Conservation (phyloP, 495 filamentous ascomycete species). For the Aeminium ludgeri region DNA sequence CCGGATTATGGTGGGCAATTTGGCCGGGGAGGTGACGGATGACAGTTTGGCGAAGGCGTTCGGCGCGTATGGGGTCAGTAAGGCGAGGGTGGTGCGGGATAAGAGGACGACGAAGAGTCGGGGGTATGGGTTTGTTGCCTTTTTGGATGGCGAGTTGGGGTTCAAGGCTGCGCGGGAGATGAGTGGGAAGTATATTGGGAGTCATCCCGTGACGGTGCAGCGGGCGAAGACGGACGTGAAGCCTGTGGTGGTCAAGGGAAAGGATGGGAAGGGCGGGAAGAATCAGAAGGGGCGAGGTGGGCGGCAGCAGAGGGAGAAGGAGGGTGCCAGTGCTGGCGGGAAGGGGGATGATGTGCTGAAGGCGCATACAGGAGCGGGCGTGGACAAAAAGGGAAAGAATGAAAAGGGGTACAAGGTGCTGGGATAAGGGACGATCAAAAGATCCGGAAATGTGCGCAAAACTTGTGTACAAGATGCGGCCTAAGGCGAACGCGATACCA, state of each 20-base stretch:
- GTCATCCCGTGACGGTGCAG: conserved; percentile 73
- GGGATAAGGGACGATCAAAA: conserved; percentile 42
- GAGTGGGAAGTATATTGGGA: conserved; percentile 98
- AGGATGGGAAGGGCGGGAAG: conserved; percentile 29
- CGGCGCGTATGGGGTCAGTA: conserved; percentile 73
- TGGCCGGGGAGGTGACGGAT: conserved; percentile 96
- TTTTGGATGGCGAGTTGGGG: conserved; percentile 87
- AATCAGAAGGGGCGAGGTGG: conserved; percentile 25
- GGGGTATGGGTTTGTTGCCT: conserved; percentile 91
- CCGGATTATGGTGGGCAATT: conserved; percentile 86
- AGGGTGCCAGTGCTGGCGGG: too few relatives aligned
- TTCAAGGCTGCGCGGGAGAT: conserved; percentile 92
- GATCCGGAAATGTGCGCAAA: too few relatives aligned
- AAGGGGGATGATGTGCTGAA: conserved; percentile 14
- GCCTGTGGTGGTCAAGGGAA: conserved; percentile 35
- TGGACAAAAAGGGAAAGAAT: conserved; percentile 44
- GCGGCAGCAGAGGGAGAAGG: conserved; percentile 21
- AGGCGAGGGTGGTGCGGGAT: conserved; percentile 88
- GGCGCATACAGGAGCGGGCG: conserved; percentile 41
- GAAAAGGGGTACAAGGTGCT: conserved; percentile 63
- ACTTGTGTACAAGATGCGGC: too few relatives aligned
- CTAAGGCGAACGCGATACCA: too few relatives aligned
- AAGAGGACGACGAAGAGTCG: conserved; percentile 91
- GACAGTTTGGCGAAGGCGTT: conserved; percentile 91
- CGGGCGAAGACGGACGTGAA: conserved; percentile 84